Evolutionary conservation across 192 early-diverging fungal species (phyloP).

Genomic region (Coemansia javaensis): DNA sequence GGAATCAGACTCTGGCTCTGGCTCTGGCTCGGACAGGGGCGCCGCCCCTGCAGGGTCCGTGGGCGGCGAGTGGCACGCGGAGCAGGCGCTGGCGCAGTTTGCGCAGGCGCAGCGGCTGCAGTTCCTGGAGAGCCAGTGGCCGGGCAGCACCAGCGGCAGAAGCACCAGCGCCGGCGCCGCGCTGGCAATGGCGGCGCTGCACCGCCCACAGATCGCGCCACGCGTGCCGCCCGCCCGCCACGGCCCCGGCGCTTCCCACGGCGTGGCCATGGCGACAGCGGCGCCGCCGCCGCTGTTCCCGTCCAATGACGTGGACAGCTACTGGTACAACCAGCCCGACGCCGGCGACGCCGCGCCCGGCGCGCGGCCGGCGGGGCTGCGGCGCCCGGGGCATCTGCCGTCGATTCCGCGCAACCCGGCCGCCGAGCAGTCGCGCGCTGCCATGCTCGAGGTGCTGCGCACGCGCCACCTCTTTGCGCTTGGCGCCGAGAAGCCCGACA

Average conservation of each 20-base stretch:
- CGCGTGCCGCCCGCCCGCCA: background rate
- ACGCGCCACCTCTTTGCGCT: conserved; percentile 6
- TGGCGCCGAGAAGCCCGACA: no score
- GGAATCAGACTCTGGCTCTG: conserved; percentile 10
- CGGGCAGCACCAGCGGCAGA: conserved; percentile 26
- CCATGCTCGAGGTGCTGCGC: conserved; percentile 31
- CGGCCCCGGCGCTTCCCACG: background rate
- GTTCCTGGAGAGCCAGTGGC: conserved; percentile 31
- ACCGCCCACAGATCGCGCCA: background rate
- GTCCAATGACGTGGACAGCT: conserved; percentile 49
- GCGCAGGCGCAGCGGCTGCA: conserved; percentile 20
- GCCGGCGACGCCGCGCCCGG: background rate
- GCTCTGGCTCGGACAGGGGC: background rate
- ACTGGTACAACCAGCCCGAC: conserved; percentile 48
- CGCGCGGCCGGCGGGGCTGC: background rate
- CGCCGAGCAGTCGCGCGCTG: conserved; percentile 22
- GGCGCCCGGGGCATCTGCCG: conserved; percentile 6
- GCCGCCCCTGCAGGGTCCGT: background rate
- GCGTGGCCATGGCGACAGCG: no score
- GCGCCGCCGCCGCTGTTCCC: conserved; percentile 20
- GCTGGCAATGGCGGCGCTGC: background rate
- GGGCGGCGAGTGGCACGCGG: conserved; percentile 1
- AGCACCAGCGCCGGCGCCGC: background rate
- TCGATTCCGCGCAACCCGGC: conserved; percentile 3
- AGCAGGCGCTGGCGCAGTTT: conserved; percentile 22